A percentile compares a stretch with the other conserved stretches of the same genome.
Conservation (phyloP, 352 stramenopile species). For the Sclerospora graminicola region DNA sequence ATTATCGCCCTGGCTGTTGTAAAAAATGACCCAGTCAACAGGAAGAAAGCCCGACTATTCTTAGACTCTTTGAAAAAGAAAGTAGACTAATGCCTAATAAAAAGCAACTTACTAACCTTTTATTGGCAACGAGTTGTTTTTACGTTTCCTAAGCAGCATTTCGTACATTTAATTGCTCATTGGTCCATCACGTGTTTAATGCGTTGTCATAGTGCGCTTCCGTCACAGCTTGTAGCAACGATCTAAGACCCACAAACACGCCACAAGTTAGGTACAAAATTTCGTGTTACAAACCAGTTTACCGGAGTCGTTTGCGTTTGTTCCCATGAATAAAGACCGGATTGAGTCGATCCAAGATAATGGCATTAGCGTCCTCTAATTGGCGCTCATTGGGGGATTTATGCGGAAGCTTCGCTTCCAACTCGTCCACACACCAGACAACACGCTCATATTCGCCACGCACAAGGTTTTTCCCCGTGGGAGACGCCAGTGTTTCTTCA, state of each 20-base stretch:
- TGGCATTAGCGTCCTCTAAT: constrained; percentile 9
- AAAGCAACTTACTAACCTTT: too few relatives aligned
- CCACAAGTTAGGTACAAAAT: not conserved
- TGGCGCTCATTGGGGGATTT: constrained; percentile 13
- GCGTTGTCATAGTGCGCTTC: constrained; percentile 36
- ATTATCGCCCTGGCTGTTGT: too few relatives aligned
- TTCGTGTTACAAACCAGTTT: not conserved
- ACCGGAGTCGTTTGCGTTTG: constrained; percentile 36
- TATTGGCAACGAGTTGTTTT: too few relatives aligned
- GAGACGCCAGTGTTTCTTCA: constrained; percentile 45
- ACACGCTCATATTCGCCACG: constrained; percentile 57
- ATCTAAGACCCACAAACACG: constrained; percentile 17
- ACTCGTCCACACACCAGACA: constrained; percentile 49
- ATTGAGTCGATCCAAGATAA: constrained; percentile 22
- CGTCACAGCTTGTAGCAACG: constrained; percentile 41
- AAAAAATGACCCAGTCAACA: too few relatives aligned
- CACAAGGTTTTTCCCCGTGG: constrained; percentile 45
- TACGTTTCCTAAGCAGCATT: too few relatives aligned
- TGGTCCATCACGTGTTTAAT: constrained; percentile 36
- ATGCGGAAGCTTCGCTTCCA: constrained; percentile 49
- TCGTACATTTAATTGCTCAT: too few relatives aligned
- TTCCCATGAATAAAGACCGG: constrained; percentile 34
- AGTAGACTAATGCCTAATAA: too few relatives aligned
- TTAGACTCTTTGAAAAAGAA: too few relatives aligned
- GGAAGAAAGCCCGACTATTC: too few relatives aligned